Conservation (phyloP, 192 early-diverging fungal genomes). For the Coemansia brasiliensis region DNA sequence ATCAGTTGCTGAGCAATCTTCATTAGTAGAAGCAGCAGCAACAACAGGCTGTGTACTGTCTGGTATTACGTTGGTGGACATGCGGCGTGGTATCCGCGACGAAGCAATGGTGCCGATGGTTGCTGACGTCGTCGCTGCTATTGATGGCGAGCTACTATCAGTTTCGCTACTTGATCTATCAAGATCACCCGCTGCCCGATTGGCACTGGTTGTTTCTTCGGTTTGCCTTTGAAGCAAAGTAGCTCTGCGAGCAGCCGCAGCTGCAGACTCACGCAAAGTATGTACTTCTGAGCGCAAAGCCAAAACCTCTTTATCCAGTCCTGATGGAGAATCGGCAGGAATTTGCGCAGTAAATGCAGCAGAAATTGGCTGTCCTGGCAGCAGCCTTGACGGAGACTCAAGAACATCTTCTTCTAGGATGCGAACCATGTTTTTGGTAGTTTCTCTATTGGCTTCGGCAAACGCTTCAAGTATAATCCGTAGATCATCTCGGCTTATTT, state of each 20-base stretch:
- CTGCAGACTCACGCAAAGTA: conserved; percentile 11
- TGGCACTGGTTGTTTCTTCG: conserved; percentile 1
- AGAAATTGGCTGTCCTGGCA: conserved; percentile 77
- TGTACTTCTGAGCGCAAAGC: conserved; percentile 45
- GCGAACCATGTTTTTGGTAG: conserved; percentile 86
- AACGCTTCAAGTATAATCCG: conserved; percentile 91
- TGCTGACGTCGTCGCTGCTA: conserved; percentile 39
- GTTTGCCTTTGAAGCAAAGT: conserved; percentile 18
- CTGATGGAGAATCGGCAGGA: conserved; percentile 49
- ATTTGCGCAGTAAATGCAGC: conserved; percentile 87
- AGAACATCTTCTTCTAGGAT: conserved; percentile 88
- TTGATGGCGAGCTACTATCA: conserved; percentile 17
- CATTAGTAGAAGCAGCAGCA: neutral
- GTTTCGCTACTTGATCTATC: conserved; percentile 9
- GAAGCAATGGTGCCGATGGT: conserved; percentile 38
- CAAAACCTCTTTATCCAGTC: conserved; percentile 34
- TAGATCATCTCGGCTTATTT: conserved; percentile 80
- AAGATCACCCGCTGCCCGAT: conserved; percentile 8
- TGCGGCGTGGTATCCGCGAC: conserved; percentile 16
- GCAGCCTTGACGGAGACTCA: conserved; percentile 31
- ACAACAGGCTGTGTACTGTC: neutral
- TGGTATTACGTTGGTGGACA: conserved; percentile 1
- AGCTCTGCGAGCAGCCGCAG: conserved; percentile 24
- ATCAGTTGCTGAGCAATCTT: neutral
- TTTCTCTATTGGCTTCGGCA: conserved; percentile 84